phyloP scores from a whole-genome alignment of 2,329 filamentous ascomycete genomes.

The Emmonsiellopsis sp. region DNA sequence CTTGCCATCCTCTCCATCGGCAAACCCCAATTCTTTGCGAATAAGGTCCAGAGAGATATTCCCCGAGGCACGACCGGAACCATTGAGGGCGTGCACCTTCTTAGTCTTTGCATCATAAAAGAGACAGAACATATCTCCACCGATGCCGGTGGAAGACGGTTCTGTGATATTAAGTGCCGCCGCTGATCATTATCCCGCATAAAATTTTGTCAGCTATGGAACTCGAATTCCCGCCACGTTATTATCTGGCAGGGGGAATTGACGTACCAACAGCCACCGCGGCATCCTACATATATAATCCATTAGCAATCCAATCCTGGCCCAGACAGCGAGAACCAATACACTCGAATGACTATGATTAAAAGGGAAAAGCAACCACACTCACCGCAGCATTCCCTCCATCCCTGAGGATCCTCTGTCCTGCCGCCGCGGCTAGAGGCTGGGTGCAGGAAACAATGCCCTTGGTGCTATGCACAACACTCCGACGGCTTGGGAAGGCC shows the following conservation, averaged over 20 bases:
- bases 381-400: constrained; percentile 84
- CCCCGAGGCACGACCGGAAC: constrained; percentile 72
- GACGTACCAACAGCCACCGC: constrained; percentile 73
- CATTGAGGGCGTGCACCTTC: constrained; percentile 79
- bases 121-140: constrained; percentile 93
- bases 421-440: constrained; percentile 79
- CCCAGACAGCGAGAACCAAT: not conserved
- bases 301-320: not conserved
- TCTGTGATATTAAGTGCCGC: constrained; percentile 91
- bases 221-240: not conserved
- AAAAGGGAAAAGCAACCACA: not conserved
- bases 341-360: not conserved
- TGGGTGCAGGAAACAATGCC: constrained; percentile 88
- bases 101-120: constrained; percentile 79
- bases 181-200: constrained; percentile 41
- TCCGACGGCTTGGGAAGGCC: constrained; percentile 69
- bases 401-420: constrained; percentile 70
- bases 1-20: constrained; percentile 43
- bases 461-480: constrained; percentile 85
- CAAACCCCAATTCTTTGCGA: constrained; percentile 58
- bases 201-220: not conserved
- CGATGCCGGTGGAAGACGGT: constrained; percentile 85
- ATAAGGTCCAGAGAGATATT: constrained; percentile 61
- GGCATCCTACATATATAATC: constrained; percentile 59
- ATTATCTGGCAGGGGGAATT: not conserved